Evolutionary conservation across 129 eudicot species (phyloP).

Genomic region (Pulicaria dysenterica): DNA sequence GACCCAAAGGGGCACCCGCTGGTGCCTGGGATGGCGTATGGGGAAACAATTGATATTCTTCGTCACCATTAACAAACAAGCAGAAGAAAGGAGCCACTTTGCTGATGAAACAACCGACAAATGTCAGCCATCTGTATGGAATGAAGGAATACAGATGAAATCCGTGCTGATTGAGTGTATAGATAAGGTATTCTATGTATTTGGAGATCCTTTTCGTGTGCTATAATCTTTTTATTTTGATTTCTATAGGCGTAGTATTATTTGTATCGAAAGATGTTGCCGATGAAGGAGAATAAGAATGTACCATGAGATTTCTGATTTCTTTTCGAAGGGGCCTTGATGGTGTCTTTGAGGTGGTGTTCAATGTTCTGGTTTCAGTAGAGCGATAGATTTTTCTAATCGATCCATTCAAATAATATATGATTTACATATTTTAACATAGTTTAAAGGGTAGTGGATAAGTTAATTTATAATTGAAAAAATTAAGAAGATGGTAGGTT

Average conservation of each 20-base stretch:
- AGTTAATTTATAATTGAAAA: no score
- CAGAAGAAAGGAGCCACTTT: constrained; percentile 14
- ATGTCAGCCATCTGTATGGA: constrained; percentile 18
- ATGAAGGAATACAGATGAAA: constrained; percentile 22
- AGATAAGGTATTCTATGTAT: constrained; percentile 36
- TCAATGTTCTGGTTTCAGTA: not conserved
- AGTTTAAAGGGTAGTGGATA: no score
- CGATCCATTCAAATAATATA: no score
- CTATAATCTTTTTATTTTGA: not conserved
- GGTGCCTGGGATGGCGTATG: constrained; percentile 90
- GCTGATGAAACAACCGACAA: not conserved
- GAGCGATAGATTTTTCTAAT: no score
- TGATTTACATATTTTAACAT: no score
- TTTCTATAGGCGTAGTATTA: constrained; percentile 22
- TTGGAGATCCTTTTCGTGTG: constrained; percentile 31
- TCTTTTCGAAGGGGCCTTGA: not conserved
- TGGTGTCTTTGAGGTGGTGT: not conserved
- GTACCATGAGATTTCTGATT: constrained; percentile 15
- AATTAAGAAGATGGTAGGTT: no score
- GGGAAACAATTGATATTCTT: constrained; percentile 51
- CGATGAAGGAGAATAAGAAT: constrained; percentile 32
- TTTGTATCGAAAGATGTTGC: constrained; percentile 28
- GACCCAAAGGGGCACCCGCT: constrained; percentile 77
- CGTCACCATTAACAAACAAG: constrained; percentile 8
- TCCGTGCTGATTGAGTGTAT: constrained; percentile 31